These are phyloP conservation scores for Tuber borchii DNA, from an alignment of 495 filamentous ascomycete genomes.

Conservation along the genomic window DNA sequence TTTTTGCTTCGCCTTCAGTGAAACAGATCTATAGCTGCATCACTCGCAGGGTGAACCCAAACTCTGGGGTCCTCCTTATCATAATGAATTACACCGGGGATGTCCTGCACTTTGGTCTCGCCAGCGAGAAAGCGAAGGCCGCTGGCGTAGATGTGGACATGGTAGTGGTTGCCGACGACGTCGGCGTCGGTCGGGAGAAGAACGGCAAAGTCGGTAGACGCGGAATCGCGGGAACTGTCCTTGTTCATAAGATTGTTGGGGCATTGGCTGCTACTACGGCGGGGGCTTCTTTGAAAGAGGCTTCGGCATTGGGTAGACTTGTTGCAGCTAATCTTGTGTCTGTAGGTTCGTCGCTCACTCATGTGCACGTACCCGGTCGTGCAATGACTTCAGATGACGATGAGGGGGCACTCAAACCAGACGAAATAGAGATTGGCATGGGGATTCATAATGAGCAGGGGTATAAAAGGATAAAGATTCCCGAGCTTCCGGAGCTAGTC, in stretches of 20 bases:
- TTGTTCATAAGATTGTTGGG: slow-evolving; percentile 83
- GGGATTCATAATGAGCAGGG: slow-evolving; percentile 97
- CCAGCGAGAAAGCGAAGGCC: slow-evolving; percentile 83
- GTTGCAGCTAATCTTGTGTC: slow-evolving; percentile 72
- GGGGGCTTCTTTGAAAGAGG: slow-evolving; percentile 53
- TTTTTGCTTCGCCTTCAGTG: slow-evolving; percentile 83
- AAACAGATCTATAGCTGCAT: slow-evolving; percentile 79
- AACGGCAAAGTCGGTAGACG: slow-evolving; percentile 86
- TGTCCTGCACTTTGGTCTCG: slow-evolving; percentile 91
- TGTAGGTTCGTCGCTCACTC: slow-evolving; percentile 76
- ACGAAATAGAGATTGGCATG: slow-evolving; percentile 93
- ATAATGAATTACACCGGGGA: slow-evolving; percentile 75
- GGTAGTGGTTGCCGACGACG: slow-evolving; percentile 93
- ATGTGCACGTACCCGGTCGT: slow-evolving; percentile 89
- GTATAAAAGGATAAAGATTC: slow-evolving; percentile 58
- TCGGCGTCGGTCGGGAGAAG: slow-evolving; percentile 74
- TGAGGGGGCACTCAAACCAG: slow-evolving; percentile 53
- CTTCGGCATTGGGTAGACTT: slow-evolving; percentile 62
- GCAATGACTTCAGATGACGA: slow-evolving; percentile 40
- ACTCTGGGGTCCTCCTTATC: slow-evolving; percentile 64
- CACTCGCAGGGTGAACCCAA: slow-evolving; percentile 60
- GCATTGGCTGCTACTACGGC: slow-evolving; percentile 69
- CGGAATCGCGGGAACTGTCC: slow-evolving; percentile 83
- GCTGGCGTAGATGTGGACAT: slow-evolving; percentile 76
- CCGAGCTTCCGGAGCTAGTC: slow-evolving; percentile 64